Conservation (phyloP, 495 filamentous ascomycete genomes). For the Penicillium canescens region DNA sequence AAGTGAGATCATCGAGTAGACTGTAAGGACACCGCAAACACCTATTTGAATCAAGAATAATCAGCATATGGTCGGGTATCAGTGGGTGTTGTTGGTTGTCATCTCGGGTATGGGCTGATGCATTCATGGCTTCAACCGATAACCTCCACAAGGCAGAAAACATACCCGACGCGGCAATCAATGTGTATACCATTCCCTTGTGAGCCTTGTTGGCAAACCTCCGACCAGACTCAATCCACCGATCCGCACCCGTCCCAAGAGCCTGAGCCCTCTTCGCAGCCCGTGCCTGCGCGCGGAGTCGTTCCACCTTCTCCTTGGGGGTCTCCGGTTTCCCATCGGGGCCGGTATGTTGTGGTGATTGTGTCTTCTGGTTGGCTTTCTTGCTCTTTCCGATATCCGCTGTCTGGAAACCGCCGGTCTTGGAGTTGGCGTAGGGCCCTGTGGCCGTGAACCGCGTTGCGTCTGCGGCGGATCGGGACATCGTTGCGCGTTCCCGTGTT, state of each 20-base stretch:
- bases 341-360: constrained; percentile 19
- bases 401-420: constrained; percentile 49
- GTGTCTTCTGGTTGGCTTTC: constrained; percentile 16
- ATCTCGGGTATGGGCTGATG: constrained; percentile 1
- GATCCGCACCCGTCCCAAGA: constrained; percentile 60
- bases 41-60: constrained; percentile 42
- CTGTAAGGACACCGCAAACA: constrained; percentile 69
- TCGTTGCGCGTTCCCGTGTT: constrained; percentile 26
- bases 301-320: constrained; percentile 82
- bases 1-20: constrained; percentile 84
- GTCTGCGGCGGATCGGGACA: constrained; percentile 87
- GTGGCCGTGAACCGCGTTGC: constrained; percentile 95
- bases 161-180: constrained; percentile 82
- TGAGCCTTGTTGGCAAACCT: constrained; percentile 82
- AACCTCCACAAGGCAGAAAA: constrained; percentile 5
- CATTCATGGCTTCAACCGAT: neutral
- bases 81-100: neutral
- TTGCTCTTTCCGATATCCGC: constrained; percentile 32
- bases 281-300: constrained; percentile 78
- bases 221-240: constrained; percentile 65
- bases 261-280: constrained; percentile 65
- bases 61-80: constrained; percentile 1
- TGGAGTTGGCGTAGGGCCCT: constrained; percentile 80
- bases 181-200: constrained; percentile 66
- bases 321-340: constrained; percentile 62